These are phyloP conservation scores for Rasamsonia emersonii DNA, from an alignment of 2,329 filamentous ascomycete genomes.

Conservation along the genomic window DNA sequence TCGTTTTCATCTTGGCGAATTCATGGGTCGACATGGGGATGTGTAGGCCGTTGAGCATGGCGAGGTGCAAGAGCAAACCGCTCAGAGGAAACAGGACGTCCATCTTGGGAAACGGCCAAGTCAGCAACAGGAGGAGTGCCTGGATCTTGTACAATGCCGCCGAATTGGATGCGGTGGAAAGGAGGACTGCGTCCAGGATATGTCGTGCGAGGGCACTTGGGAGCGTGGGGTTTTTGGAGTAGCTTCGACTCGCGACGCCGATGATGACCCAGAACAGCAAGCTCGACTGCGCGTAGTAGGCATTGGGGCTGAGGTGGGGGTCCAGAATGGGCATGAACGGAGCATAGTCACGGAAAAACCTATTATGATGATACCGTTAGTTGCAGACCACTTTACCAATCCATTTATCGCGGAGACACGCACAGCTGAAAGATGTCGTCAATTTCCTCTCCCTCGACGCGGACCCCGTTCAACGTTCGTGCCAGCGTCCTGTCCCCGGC, in stretches of 20 bases:
- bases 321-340: constrained; percentile 32
- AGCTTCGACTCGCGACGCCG: constrained; percentile 28
- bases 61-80: constrained; percentile 32
- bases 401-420: constrained; percentile 1
- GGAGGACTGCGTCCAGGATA: constrained; percentile 28
- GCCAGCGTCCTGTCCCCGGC: constrained; percentile 17
- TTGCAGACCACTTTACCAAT: background rate
- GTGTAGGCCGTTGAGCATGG: constrained; percentile 36
- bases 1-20: constrained; percentile 27
- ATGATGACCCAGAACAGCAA: constrained; percentile 73
- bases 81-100: constrained; percentile 30
- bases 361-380: constrained; percentile 9
- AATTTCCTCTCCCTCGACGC: constrained; percentile 24
- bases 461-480: constrained; percentile 22
- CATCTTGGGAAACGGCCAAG: constrained; percentile 32
- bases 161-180: constrained; percentile 21
- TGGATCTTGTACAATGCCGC: constrained; percentile 28
- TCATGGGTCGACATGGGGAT: constrained; percentile 36
- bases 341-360: constrained; percentile 31
- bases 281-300: constrained; percentile 67
- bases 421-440: constrained; percentile 31
- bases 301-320: constrained; percentile 53
- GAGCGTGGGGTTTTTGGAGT: constrained; percentile 30
- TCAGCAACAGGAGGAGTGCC: constrained; percentile 28
- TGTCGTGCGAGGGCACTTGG: constrained; percentile 24